Evolutionary conservation across 192 early-diverging fungal species (phyloP).

Genomic region (Ambispora gerdemannii): DNA sequence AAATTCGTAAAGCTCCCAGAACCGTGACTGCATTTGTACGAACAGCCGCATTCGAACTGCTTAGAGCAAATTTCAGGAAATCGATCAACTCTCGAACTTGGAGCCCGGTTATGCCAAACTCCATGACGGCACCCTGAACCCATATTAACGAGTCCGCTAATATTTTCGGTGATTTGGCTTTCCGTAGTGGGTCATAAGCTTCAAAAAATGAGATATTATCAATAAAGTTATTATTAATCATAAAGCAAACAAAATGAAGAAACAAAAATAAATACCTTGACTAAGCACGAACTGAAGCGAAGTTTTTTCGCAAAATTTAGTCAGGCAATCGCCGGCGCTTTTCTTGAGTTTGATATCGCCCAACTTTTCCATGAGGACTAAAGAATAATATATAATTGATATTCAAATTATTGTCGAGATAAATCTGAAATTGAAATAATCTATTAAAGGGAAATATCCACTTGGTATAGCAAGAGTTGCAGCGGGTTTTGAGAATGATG

Average conservation of each 20-base stretch:
- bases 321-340: conserved; percentile 74
- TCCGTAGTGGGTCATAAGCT: conserved; percentile 72
- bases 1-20: conserved; percentile 77
- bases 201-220: background rate
- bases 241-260: background rate
- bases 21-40: conserved; percentile 76
- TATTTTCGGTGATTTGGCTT: conserved; percentile 86
- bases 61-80: conserved; percentile 75
- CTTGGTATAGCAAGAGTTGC: conserved; percentile 69
- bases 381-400: background rate
- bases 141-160: conserved; percentile 83
- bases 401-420: background rate
- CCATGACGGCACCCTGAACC: conserved; percentile 80
- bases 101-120: conserved; percentile 86
- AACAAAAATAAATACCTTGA: conserved; percentile 41
- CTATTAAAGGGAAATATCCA: conserved; percentile 15
- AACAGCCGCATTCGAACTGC: conserved; percentile 82
- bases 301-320: conserved; percentile 68
- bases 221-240: background rate
- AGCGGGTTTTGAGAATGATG: conserved; percentile 68
- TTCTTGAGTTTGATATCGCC: conserved; percentile 95
- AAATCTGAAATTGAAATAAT: background rate
- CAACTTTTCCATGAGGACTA: conserved; percentile 84
- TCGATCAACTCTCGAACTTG: conserved; percentile 75
- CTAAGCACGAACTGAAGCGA: conserved; percentile 80